Evolutionary conservation across 768 basidiomycete genomes (phyloP).

Genomic region (Hirschioporus abietinus): DNA sequence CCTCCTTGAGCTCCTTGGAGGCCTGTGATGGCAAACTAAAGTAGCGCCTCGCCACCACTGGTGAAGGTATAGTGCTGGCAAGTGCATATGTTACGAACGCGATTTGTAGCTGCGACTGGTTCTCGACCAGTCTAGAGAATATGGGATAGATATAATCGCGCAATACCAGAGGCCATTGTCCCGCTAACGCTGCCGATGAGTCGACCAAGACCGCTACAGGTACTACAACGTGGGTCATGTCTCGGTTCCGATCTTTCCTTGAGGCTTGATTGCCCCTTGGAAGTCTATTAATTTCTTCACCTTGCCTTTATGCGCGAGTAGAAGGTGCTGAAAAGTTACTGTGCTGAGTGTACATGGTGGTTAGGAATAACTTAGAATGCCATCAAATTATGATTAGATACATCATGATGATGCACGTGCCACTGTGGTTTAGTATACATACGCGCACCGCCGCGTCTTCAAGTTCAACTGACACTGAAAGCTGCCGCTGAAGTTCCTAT

Average conservation of each 20-base stretch:
- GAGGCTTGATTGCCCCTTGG: neutral
- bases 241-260: neutral
- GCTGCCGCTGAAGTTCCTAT: neutral
- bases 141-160: conserved; percentile 45
- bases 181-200: conserved; percentile 47
- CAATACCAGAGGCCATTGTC: conserved; percentile 46
- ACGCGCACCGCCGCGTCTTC: too few relatives aligned
- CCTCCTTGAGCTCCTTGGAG: conserved; percentile 39
- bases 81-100: conserved; percentile 62
- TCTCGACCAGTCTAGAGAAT: conserved; percentile 38
- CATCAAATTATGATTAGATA: too few relatives aligned
- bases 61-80: conserved; percentile 48
- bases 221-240: neutral
- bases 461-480: too few relatives aligned
- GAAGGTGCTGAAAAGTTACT: too few relatives aligned
- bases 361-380: too few relatives aligned
- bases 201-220: conserved; percentile 57
- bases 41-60: conserved; percentile 52
- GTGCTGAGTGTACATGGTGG: too few relatives aligned
- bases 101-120: conserved; percentile 31
- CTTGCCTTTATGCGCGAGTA: too few relatives aligned
- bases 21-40: conserved; percentile 42
- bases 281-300: too few relatives aligned
- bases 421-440: too few relatives aligned
- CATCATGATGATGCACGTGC: too few relatives aligned